Percentiles rank a stretch among this genome's conserved stretches.
Evolutionary conservation across 1,139 yeast genomes (phyloP).

Genomic region (Magnusiomyces tetraspermus): DNA sequence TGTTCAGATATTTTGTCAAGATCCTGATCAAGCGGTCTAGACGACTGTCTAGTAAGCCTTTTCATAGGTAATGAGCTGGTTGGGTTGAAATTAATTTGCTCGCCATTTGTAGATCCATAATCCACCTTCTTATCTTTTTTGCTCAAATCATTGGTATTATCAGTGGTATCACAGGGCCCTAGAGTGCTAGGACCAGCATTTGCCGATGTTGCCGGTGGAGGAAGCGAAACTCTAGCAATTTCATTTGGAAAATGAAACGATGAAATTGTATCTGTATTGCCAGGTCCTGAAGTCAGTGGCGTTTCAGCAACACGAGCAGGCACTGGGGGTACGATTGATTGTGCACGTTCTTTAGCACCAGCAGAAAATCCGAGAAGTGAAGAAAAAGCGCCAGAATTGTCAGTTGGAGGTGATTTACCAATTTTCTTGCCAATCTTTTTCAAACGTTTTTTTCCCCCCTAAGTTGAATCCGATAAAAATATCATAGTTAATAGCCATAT

Average conservation of each 20-base stretch:
- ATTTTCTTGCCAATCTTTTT: constrained; percentile 35
- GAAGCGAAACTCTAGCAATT: constrained; percentile 22
- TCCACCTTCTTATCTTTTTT: constrained; percentile 11
- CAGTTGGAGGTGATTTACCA: constrained; percentile 11
- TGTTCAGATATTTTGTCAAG: constrained; percentile 23
- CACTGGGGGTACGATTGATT: constrained; percentile 7
- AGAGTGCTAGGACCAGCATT: too few relatives aligned
- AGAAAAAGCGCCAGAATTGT: constrained; percentile 11
- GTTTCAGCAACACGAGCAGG: too few relatives aligned
- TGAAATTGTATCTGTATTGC: too few relatives aligned
- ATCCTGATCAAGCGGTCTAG: too few relatives aligned
- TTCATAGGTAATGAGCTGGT: constrained; percentile 4
- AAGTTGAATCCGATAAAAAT: not conserved
- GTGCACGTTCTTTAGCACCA: constrained; percentile 13
- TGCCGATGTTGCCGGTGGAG: constrained; percentile 23
- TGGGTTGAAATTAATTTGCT: too few relatives aligned
- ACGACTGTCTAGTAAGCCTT: not conserved
- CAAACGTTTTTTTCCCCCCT: constrained; percentile 47
- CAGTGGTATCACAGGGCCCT: constrained; percentile 3
- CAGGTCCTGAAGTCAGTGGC: too few relatives aligned
- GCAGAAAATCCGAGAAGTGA: constrained; percentile 6
- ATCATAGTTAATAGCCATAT: not conserved
- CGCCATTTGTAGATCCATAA: too few relatives aligned
- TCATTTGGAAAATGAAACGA: too few relatives aligned
- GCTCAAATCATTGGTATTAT: not conserved